Conservation (phyloP, 2,329 filamentous ascomycete genomes). For the Ophiostoma populinum region DNA sequence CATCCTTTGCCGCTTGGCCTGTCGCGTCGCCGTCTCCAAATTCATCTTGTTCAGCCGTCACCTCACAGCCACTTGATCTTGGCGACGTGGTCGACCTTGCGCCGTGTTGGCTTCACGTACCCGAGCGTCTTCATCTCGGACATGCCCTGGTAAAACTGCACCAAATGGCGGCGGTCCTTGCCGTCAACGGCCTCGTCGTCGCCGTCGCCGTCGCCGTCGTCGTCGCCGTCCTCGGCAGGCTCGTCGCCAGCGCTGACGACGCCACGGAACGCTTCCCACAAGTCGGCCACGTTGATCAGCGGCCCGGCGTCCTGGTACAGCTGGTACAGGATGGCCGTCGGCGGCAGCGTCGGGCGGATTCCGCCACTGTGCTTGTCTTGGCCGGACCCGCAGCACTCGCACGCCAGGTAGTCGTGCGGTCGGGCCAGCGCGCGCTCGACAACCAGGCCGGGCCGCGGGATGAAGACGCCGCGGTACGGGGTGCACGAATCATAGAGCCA, state of each 20-base stretch:
- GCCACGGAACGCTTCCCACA: constrained; percentile 61
- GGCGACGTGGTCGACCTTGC: constrained; percentile 80
- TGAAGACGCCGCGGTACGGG: constrained; percentile 57
- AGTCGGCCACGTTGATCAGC: constrained; percentile 61
- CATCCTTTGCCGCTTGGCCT: too few relatives aligned
- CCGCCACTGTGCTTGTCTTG: constrained; percentile 22
- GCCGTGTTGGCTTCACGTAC: constrained; percentile 75
- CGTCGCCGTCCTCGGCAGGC: constrained; percentile 14
- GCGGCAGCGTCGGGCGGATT: constrained; percentile 44
- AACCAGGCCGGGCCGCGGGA: constrained; percentile 51
- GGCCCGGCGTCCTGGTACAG: constrained; percentile 62
- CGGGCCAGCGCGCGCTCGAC: constrained; percentile 54
- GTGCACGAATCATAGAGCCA: constrained; percentile 59
- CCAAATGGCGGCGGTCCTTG: constrained; percentile 40
- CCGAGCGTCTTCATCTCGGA: constrained; percentile 76
- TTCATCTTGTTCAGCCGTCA: too few relatives aligned
- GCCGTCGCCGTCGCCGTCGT: constrained; percentile 25
- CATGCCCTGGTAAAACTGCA: constrained; percentile 69
- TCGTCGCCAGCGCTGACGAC: constrained; percentile 27
- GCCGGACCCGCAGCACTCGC: constrained; percentile 40
- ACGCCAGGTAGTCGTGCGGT: constrained; percentile 64
- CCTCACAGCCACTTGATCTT: constrained; percentile 79
- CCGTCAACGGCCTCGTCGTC: constrained; percentile 20
- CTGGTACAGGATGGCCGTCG: constrained; percentile 59
- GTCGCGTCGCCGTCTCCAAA: constrained; percentile 4